phyloP scores from a whole-genome alignment of 352 stramenopile species.

The Phytophthora fragariaefolia region DNA sequence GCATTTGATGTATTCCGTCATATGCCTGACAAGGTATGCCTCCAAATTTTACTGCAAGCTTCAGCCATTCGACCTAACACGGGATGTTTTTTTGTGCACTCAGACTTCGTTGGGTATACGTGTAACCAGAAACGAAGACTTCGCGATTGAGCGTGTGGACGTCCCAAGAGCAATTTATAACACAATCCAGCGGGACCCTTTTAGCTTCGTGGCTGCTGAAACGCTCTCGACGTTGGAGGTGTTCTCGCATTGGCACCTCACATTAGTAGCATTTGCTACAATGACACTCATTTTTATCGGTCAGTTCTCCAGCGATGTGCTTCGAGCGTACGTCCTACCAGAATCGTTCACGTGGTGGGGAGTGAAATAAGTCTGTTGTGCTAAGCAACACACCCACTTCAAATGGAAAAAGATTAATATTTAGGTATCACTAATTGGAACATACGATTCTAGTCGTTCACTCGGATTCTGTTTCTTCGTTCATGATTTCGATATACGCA shows the following conservation, averaged over 20 bases:
- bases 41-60: neutral
- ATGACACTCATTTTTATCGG: conserved; percentile 90
- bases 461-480: conserved; percentile 35
- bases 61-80: neutral
- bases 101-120: conserved; percentile 64
- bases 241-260: conserved; percentile 85
- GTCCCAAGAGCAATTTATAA: conserved; percentile 76
- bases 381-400: neutral
- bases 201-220: conserved; percentile 88
- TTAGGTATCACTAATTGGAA: neutral
- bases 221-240: conserved; percentile 83
- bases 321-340: conserved; percentile 67
- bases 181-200: conserved; percentile 86
- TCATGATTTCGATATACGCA: conserved; percentile 25
- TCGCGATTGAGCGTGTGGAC: conserved; percentile 58
- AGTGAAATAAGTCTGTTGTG: conserved; percentile 22
- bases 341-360: conserved; percentile 65
- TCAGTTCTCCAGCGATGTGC: conserved; percentile 77
- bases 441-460: no score
- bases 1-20: conserved; percentile 88
- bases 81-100: neutral
- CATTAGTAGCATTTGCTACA: conserved; percentile 72
- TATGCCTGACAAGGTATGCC: conserved; percentile 82
- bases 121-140: conserved; percentile 63
- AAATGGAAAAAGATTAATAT: conserved; percentile 19